Evolutionary conservation across 2,329 filamentous ascomycete genomes (phyloP).

Genomic region (Penicillium glabrum): DNA sequence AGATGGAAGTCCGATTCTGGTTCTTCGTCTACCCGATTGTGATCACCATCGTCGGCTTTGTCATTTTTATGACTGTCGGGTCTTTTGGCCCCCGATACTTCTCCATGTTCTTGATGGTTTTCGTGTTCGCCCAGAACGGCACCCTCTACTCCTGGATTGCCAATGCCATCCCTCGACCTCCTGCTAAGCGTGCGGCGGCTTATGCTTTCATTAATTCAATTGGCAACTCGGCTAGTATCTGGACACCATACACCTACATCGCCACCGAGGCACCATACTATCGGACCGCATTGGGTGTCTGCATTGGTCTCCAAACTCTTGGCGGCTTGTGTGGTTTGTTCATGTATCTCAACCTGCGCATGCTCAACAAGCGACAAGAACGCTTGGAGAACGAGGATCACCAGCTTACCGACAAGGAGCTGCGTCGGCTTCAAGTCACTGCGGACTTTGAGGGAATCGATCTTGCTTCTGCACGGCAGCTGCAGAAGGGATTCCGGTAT

Average conservation of each 20-base stretch:
- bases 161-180: slow-evolving; percentile 52
- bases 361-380: slow-evolving; percentile 53
- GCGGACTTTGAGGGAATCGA: slow-evolving; percentile 54
- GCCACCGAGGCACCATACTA: slow-evolving; percentile 41
- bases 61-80: slow-evolving; percentile 56
- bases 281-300: slow-evolving; percentile 42
- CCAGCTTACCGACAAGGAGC: slow-evolving; percentile 48
- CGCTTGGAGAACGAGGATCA: slow-evolving; percentile 51
- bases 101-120: slow-evolving; percentile 56
- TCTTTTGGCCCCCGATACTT: slow-evolving; percentile 57
- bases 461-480: slow-evolving; percentile 47
- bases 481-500: slow-evolving; percentile 59
- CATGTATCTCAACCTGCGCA: slow-evolving; percentile 40
- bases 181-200: slow-evolving; percentile 56
- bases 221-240: slow-evolving; percentile 55
- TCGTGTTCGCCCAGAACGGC: slow-evolving; percentile 50
- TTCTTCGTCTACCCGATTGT: slow-evolving; percentile 55
- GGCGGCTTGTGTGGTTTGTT: slow-evolving; percentile 35
- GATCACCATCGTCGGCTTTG: slow-evolving; percentile 51
- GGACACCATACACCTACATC: slow-evolving; percentile 52
- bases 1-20: slow-evolving; percentile 49
- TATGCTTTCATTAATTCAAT: slow-evolving; percentile 58
- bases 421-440: slow-evolving; percentile 50
- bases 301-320: slow-evolving; percentile 42
- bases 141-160: slow-evolving; percentile 45